Percentiles rank a stretch among this genome's conserved stretches.
Evolutionary conservation across 352 stramenopile genomes (phyloP).

Genomic region (Globisporangium canariense): DNA sequence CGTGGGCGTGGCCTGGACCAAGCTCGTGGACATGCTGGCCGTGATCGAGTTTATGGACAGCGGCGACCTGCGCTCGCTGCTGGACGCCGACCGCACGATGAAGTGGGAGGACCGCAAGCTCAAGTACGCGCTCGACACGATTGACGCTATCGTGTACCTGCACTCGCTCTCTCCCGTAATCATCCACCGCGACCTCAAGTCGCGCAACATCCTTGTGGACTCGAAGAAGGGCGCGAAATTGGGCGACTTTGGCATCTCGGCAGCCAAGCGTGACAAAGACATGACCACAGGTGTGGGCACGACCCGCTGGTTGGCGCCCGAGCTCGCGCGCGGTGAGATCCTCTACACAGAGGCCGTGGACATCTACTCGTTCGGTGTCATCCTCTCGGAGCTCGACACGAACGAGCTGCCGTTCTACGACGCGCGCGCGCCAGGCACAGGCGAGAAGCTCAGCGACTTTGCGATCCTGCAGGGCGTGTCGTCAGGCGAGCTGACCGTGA

Average conservation of each 20-base stretch:
- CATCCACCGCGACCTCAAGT: conserved; percentile 73
- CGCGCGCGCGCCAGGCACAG: conserved; percentile 21
- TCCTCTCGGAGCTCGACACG: conserved; percentile 67
- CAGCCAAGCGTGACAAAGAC: conserved; percentile 43
- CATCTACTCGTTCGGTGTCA: conserved; percentile 67
- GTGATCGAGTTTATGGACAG: conserved; percentile 72
- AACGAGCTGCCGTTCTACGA: conserved; percentile 62
- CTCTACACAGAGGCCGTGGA: conserved; percentile 64
- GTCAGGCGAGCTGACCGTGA: conserved; percentile 35
- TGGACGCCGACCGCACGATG: conserved; percentile 32
- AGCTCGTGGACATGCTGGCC: conserved; percentile 59
- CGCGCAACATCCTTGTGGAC: conserved; percentile 67
- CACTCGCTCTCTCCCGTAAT: conserved; percentile 61
- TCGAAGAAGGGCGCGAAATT: conserved; percentile 61
- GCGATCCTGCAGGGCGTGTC: conserved; percentile 55
- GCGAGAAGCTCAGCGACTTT: conserved; percentile 54
- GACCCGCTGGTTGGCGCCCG: conserved; percentile 56
- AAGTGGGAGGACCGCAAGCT: conserved; percentile 41
- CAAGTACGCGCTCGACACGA: conserved; percentile 53
- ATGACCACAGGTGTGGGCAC: conserved; percentile 69
- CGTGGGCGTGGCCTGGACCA: conserved; percentile 72
- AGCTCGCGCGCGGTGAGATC: conserved; percentile 58
- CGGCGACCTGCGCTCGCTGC: conserved; percentile 52
- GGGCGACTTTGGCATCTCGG: conserved; percentile 64
- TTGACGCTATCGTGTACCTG: conserved; percentile 68